These are phyloP conservation scores for Phytophthora sp. DNA, from an alignment of 352 stramenopile genomes.

Conservation along the genomic window DNA sequence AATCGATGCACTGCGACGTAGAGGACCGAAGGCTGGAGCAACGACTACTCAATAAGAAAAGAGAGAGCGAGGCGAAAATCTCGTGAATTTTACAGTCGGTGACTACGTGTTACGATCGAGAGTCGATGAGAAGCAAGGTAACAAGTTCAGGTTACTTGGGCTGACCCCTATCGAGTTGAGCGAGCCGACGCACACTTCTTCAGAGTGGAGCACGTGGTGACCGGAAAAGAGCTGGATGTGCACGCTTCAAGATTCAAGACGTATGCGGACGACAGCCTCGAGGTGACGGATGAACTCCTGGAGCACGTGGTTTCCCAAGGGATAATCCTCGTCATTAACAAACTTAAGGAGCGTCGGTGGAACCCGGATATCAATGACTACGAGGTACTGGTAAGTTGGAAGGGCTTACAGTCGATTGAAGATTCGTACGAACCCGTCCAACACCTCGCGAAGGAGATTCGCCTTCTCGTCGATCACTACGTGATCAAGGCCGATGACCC, in stretches of 20 bases:
- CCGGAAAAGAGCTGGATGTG: conserved; percentile 10
- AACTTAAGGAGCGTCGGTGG: background rate
- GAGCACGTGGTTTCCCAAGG: conserved; percentile 8
- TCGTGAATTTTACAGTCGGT: conserved; percentile 12
- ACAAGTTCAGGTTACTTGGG: conserved; percentile 21
- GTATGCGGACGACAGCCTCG: conserved; percentile 9
- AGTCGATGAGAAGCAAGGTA: conserved; percentile 6
- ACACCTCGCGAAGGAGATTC: too few species aligned
- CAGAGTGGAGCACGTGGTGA: conserved; percentile 6
- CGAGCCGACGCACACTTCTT: conserved; percentile 13
- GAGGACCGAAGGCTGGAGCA: conserved; percentile 6
- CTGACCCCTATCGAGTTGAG: conserved; percentile 10
- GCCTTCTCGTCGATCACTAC: too few species aligned
- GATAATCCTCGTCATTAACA: conserved; percentile 1
- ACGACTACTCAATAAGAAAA: conserved; percentile 8
- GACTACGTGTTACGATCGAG: conserved; percentile 15
- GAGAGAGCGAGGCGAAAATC: background rate
- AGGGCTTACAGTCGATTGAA: conserved; percentile 6
- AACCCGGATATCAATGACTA: conserved; percentile 6
- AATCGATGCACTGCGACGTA: conserved; percentile 2
- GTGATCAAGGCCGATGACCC: too few species aligned
- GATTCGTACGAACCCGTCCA: conserved; percentile 14
- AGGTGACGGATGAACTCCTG: conserved; percentile 8
- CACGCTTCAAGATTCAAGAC: conserved; percentile 14
- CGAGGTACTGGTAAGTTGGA: conserved; percentile 6